Conservation (phyloP, 495 filamentous ascomycete species). For the Echria macrotheca region DNA sequence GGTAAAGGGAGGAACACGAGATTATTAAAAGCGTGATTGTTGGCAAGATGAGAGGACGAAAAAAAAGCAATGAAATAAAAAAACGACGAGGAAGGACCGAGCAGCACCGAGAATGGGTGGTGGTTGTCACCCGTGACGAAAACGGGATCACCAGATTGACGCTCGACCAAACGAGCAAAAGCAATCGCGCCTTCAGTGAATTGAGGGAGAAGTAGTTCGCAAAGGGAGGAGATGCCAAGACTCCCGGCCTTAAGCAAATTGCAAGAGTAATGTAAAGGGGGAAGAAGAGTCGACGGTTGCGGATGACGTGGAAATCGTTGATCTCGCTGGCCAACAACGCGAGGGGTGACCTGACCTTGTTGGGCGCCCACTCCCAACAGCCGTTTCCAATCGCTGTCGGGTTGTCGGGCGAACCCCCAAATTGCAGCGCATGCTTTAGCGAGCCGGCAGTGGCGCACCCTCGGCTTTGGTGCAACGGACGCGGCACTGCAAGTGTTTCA, state of each 20-base stretch:
- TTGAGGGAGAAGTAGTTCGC: too few species aligned
- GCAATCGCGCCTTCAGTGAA: too few species aligned
- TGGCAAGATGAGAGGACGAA: too few species aligned
- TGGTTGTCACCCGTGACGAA: too few species aligned
- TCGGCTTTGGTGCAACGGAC: neutral
- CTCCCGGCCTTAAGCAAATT: neutral
- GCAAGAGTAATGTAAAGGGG: neutral
- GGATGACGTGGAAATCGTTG: neutral
- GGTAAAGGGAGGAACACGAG: neutral
- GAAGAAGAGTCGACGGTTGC: neutral
- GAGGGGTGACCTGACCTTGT: neutral
- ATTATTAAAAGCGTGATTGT: too few species aligned
- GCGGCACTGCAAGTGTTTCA: slow-evolving; percentile 8
- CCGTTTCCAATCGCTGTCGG: neutral
- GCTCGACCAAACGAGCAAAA: too few species aligned
- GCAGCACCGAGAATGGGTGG: too few species aligned
- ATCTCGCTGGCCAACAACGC: neutral
- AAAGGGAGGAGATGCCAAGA: slow-evolving; percentile 11
- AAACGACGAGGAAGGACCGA: neutral
- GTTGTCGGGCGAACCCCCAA: neutral
- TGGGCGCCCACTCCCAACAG: neutral
- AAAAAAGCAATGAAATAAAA: too few species aligned
- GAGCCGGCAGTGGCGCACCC: slow-evolving; percentile 11
- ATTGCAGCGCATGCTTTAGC: slow-evolving; percentile 2
- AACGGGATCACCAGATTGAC: too few species aligned